Conservation (phyloP, 1,284 basidiomycete genomes). For the Jaminaea rosea region DNA sequence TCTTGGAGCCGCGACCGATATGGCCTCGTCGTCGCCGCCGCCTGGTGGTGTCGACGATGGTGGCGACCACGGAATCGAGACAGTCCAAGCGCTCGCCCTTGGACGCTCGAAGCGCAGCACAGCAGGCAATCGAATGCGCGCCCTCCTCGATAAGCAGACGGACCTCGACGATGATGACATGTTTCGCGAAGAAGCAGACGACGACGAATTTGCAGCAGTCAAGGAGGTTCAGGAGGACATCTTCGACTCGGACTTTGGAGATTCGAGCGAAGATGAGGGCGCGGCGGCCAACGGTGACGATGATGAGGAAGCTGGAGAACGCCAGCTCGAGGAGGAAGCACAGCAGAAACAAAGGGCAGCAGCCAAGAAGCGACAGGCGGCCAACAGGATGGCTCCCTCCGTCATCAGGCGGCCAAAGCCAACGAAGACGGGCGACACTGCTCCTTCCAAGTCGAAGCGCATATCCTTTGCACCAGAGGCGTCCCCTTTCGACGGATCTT, state of each 20-base stretch:
- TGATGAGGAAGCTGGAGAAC: slow-evolving; percentile 22
- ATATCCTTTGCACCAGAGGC: slow-evolving; percentile 19
- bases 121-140: slow-evolving; percentile 31
- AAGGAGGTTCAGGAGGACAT: slow-evolving; percentile 25
- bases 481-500: background rate
- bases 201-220: slow-evolving; percentile 29
- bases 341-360: slow-evolving; percentile 15
- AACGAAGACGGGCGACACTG: background rate
- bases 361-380: background rate
- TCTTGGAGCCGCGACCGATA: too few species aligned
- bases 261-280: slow-evolving; percentile 24
- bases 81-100: too few species aligned
- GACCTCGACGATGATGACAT: slow-evolving; percentile 33
- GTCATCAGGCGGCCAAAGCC: background rate
- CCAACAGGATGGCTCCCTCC: background rate
- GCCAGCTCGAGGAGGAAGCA: slow-evolving; percentile 24
- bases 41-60: too few species aligned
- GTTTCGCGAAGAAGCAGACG: slow-evolving; percentile 37
- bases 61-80: too few species aligned
- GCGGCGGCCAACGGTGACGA: slow-evolving; percentile 7
- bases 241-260: slow-evolving; percentile 38
- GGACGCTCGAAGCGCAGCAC: slow-evolving; percentile 20
- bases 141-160: slow-evolving; percentile 26
- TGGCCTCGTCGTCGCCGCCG: too few species aligned
- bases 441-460: slow-evolving; percentile 8